Percentiles rank a stretch among this genome's conserved stretches.
These are phyloP conservation scores for Borealophlyctis nickersoniae DNA, from an alignment of 192 early-diverging fungal genomes.

Conservation along the genomic window DNA sequence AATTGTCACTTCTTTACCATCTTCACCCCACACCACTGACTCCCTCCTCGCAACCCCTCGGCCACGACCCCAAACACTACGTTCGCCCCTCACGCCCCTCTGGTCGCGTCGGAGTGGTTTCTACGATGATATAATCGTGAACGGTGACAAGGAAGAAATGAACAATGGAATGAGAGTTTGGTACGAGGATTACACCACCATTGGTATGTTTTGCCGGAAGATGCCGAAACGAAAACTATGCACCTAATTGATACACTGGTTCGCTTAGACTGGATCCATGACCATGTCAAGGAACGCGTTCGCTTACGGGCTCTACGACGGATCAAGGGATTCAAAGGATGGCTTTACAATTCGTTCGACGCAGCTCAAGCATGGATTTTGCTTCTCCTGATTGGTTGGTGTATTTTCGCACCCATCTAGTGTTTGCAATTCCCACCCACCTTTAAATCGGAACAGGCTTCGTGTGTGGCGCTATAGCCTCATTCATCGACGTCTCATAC, in stretches of 20 bases:
- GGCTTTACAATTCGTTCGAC: conserved; percentile 7
- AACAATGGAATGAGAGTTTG: conserved; percentile 28
- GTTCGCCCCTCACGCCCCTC: too few species aligned
- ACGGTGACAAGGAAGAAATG: not conserved
- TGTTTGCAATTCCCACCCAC: not conserved
- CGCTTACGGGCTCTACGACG: conserved; percentile 20
- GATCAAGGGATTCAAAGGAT: conserved; percentile 18
- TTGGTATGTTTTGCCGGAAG: too few species aligned
- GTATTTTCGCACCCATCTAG: too few species aligned
- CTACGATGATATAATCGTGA: not conserved
- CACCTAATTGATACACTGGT: conserved; percentile 21
- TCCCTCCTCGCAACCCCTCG: too few species aligned
- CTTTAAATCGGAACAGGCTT: conserved; percentile 26
- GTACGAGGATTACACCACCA: conserved; percentile 32
- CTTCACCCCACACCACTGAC: too few species aligned
- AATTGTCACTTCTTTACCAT: too few species aligned
- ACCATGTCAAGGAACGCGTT: conserved; percentile 57
- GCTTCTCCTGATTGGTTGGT: conserved; percentile 34
- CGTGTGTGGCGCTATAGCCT: conserved; percentile 36
- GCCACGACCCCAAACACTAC: too few species aligned
- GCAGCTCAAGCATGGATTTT: conserved; percentile 41
- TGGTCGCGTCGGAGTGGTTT: not conserved
- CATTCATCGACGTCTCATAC: conserved; percentile 34
- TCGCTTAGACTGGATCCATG: conserved; percentile 94
- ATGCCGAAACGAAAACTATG: too few species aligned